Evolutionary conservation across 2,329 filamentous ascomycete species (phyloP), one percentile per base, ranked within the genome.

Genomic region (Botryotinia calthae): DNA sequence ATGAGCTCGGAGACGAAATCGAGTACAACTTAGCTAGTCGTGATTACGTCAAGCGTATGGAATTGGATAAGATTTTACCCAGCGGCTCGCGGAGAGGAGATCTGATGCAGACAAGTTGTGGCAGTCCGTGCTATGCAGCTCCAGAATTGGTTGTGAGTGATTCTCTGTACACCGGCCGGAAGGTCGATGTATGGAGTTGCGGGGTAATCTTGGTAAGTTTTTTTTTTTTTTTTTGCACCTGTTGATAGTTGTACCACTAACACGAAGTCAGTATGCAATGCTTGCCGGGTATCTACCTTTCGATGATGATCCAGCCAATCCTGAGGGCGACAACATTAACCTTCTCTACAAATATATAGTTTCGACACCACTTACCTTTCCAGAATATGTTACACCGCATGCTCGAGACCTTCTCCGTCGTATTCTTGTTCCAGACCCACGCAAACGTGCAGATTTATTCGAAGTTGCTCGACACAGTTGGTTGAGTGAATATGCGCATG

Each of bases 341-440:
- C 87, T 99, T 18, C 86, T 99, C 42, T 99, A 99, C 87, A 98
- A 98, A 84, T 99, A 99, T 84, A 99, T 99, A 78, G 95, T 98
- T 74, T 97, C 94, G 72, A 99, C 96, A 1, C 95, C 95, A 51
- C 88, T 99, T 59, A 98, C 95, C 6, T 99, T 99, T 82, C 96
- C 96, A 75, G 96, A 99, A 90, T 98, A 98, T 81, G 96, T 99
- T 77, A 97, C 96, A 12, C 96, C 96, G 12, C 96, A 99, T 82
- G 95, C 96, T 34, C 89, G 96, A 79, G 96, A 99, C 82, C 87
- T 99, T 0, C 86, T 99, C 64, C 91, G 96, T 74, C 90, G 96
- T 70, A 99, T 99, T 74, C 87, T 99, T 61, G 96, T 99, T 0
- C 95, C 96, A 9, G 96, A 98, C 81, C 96, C 96, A 69, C 89